Base-by-base conservation (phyloP, 441 rosid species). In the California macrophylla region DNA sequence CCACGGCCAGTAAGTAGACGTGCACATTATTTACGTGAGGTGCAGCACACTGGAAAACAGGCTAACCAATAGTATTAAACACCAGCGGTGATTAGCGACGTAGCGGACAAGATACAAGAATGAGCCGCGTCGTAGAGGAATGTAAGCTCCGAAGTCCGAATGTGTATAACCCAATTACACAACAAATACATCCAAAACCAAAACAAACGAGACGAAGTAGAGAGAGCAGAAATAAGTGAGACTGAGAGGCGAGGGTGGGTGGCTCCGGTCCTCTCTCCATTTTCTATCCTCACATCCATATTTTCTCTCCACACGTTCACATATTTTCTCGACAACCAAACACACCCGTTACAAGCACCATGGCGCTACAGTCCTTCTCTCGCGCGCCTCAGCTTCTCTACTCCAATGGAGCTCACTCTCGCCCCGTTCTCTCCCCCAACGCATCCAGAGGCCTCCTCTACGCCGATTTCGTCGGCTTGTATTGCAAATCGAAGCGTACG, bases 401-500 rank as follows among this genome's bases (percentile, higher is more conserved):
- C 72, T 36, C 72, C 71, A 76, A 58, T 64, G 29, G 75, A 20
- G 68, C 84, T 6, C 84, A 77, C 70, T 83, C 85, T n/a, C 76
- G 81, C 75, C 82, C 89, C 21, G 78, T 79, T 36, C 83, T 81
- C 58, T 70, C 81, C 25, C 77, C 84, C 6, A 72, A 75, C 56
- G 16, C 10, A 24, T 81, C 62, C 60, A 72, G 15, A 9, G 63
- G 75, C 34, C 75, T 78, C 69, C 79, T 88, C 64, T 78, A 79
- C 79, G 88, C 83, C 32, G 98, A 93, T 78, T 94, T 94, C 76
- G 83, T 84, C 24, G 96, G 97, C 1, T 76, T 87, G 1, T 79
- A 75, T 62, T 82, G 86, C 30, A 74, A 88, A 76, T 85, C 96
- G 24, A 89, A 81, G 71, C 72, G 78, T 18, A 58, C 77, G 6